Conservation (phyloP, 805 yeast genomes). For the Groenewaldozyma tartarivorans region DNA sequence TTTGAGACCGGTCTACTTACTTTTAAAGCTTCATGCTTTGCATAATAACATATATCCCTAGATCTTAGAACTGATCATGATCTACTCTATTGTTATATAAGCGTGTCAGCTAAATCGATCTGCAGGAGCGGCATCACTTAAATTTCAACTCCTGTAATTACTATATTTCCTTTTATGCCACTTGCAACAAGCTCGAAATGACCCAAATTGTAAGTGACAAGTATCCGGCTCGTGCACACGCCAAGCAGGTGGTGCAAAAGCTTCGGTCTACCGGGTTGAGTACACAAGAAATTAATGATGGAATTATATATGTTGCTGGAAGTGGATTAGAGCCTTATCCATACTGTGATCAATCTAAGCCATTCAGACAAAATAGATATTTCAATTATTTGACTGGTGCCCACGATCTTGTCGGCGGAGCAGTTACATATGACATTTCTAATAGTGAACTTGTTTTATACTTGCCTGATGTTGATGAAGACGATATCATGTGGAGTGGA, state of each 20-base stretch:
- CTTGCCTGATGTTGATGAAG: constrained; percentile 74
- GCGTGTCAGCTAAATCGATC: no score
- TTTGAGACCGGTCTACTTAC: no score
- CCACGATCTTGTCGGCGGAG: constrained; percentile 61
- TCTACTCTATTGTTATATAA: no score
- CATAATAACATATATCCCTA: no score
- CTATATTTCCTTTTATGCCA: no score
- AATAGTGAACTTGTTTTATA: constrained; percentile 57
- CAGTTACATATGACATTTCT: constrained; percentile 47
- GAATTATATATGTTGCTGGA: constrained; percentile 30
- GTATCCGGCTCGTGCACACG: constrained; percentile 82
- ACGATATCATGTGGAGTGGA: constrained; percentile 96
- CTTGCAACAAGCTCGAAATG: no score
- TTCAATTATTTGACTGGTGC: constrained; percentile 83
- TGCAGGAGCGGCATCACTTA: no score
- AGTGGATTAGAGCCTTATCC: constrained; percentile 41
- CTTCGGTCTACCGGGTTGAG: constrained; percentile 34
- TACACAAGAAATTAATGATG: no score
- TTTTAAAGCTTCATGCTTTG: no score
- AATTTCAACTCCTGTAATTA: no score
- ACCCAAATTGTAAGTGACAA: constrained; percentile 25
- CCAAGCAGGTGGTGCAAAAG: constrained; percentile 26
- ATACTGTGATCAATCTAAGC: constrained; percentile 70
- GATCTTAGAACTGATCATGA: no score
- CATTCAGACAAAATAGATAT: constrained; percentile 83